phyloP scores from a whole-genome alignment of 768 basidiomycete genomes.

The Podaxis pistillaris region DNA sequence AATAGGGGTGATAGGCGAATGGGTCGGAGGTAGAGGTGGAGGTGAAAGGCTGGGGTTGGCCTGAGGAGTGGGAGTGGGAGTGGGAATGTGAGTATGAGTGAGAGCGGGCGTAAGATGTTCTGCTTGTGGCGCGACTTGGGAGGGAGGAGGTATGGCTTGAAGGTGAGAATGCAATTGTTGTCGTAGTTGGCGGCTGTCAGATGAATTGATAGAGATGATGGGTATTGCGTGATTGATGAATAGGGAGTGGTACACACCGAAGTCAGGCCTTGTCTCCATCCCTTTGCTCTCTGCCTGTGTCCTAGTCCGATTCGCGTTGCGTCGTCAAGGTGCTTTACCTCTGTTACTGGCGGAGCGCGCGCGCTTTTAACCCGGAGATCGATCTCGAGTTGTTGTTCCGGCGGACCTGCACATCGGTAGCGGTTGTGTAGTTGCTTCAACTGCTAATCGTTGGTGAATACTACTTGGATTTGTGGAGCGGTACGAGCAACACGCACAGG shows the following conservation, averaged over 20 bases:
- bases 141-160: conserved; percentile 2
- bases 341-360: background rate
- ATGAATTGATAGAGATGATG: background rate
- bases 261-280: background rate
- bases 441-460: background rate
- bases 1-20: background rate
- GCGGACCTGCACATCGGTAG: background rate
- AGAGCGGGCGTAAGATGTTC: background rate
- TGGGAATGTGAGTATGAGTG: background rate
- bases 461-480: background rate
- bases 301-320: background rate
- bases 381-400: background rate
- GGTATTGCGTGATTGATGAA: background rate
- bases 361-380: background rate
- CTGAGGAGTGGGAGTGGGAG: background rate
- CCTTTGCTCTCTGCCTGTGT: background rate
- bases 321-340: background rate
- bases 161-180: background rate
- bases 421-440: background rate
- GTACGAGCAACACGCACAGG: background rate
- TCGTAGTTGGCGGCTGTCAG: background rate
- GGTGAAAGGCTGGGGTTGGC: background rate
- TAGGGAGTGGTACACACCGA: background rate
- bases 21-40: background rate
- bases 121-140: background rate